Conservation (phyloP, 78 protist genomes). For the Polysphondylium violaceum region DNA sequence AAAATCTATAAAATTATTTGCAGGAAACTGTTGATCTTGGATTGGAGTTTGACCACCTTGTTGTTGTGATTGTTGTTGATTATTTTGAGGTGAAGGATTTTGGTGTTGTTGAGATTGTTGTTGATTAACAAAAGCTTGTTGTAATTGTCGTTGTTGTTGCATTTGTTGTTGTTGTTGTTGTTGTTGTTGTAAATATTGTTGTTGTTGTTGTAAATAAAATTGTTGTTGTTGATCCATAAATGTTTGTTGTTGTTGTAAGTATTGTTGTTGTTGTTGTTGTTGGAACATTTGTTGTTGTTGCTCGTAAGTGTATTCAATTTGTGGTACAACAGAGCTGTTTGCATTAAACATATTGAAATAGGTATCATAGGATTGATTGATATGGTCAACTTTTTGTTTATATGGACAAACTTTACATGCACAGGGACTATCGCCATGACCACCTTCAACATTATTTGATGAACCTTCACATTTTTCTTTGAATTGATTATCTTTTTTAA, state of each 20-base stretch:
- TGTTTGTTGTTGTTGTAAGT: constrained; percentile 39
- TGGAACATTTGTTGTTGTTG: constrained; percentile 19
- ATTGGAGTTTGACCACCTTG: constrained; percentile 7
- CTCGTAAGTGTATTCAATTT: background rate
- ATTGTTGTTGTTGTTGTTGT: constrained; percentile 15
- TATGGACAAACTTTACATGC: constrained; percentile 34
- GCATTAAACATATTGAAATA: constrained; percentile 47
- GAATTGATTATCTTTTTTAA: constrained; percentile 49
- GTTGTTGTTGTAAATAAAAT: constrained; percentile 25
- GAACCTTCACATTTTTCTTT: constrained; percentile 16
- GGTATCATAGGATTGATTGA: constrained; percentile 53
- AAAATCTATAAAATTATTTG: constrained; percentile 20
- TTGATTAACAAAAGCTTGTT: constrained; percentile 25
- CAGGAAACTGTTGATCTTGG: too few relatives aligned
- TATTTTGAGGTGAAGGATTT: background rate
- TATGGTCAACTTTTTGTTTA: constrained; percentile 48
- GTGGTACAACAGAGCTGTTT: constrained; percentile 55
- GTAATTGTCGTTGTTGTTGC: constrained; percentile 21
- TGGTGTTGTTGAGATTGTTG: constrained; percentile 10
- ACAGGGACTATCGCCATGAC: constrained; percentile 14
- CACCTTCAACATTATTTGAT: background rate
- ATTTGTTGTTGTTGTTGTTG: constrained; percentile 46
- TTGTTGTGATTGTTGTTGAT: constrained; percentile 1
- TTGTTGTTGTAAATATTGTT: constrained; percentile 17
- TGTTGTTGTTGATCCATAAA: constrained; percentile 32